Evolutionary conservation across 23 red algal species (phyloP).

Genomic region (Gracilaria caudata): DNA sequence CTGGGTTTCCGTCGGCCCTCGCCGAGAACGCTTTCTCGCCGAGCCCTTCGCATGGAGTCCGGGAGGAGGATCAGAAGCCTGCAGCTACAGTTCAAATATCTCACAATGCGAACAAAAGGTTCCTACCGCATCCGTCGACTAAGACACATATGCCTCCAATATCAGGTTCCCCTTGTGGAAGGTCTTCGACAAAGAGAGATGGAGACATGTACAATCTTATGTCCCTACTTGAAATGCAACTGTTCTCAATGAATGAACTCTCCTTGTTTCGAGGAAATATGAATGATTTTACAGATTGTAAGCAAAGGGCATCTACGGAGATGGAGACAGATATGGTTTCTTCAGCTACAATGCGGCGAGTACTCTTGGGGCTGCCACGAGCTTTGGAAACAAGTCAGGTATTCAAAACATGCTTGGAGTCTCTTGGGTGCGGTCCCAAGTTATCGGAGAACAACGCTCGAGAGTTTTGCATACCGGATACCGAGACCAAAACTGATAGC

Average conservation of each 20-base stretch:
- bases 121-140: neutral
- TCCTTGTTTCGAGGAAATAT: conserved; percentile 14
- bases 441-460: neutral
- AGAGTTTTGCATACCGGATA: neutral
- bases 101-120: neutral
- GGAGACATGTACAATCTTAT: conserved; percentile 28
- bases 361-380: conserved; percentile 48
- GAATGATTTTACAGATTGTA: conserved; percentile 12
- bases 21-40: neutral
- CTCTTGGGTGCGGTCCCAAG: neutral
- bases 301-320: neutral
- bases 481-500: neutral
- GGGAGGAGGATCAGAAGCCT: conserved; percentile 22
- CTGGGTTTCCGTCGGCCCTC: neutral
- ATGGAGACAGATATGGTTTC: conserved; percentile 14
- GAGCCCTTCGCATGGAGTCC: neutral
- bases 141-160: conserved; percentile 1
- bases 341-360: conserved; percentile 43
- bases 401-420: conserved; percentile 35
- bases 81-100: neutral
- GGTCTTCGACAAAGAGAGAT: conserved; percentile 34
- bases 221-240: conserved; percentile 59
- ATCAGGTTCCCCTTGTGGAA: conserved; percentile 9
- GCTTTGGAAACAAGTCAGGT: conserved; percentile 40
- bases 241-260: conserved; percentile 43